Base-by-base conservation (phyloP, 345 rosid species). In the Mallotus nudiflorus region DNA sequence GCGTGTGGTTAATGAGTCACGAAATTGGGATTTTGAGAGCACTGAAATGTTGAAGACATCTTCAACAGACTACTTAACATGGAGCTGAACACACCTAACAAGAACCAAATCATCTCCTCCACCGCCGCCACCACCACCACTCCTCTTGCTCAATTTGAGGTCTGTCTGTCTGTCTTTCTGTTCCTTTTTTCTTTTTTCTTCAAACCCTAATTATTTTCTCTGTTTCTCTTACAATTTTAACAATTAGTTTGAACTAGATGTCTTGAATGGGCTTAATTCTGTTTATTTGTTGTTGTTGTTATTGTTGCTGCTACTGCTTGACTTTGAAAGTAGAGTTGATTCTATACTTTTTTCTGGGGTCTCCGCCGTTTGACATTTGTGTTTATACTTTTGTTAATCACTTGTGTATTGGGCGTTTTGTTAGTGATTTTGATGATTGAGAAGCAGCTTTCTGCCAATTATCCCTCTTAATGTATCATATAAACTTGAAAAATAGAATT, bases 51-150 rank as follows among this genome's bases (percentile, higher is more conserved):
- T 49, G 49, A 57, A 39, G 65, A 46, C 58, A 68, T 49, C 50
- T 56, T 8, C 25, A 0, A 19, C 4, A 29, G 0, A 18, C 50
- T 28, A 7, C 10, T 42, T 42, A 42, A 31, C 5, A 69, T 67
- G 82, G 77, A 69, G 72, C 84, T 89, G 83, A 84, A 82, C 35
- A 87, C 96, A 16, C 96, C 92, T 16, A 89, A 84, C 22, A 89
- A 81, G 69, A 76, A 79, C 62, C 82, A 75, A 66, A 57, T 72
- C 73, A 24, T 42, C 33, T 39, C 85, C 9, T 31, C 81, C 63
- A 69, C 90, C 48, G 20, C 85, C 7, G 33, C 85, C 9, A 31
- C 81, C 63, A 69, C 90, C 48, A 20, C 85, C 7, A 39, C 80
- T 58, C 73, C 90, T 1, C 73, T 75, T 51, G 57, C 78, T 63